These are phyloP conservation scores for Wallacemonas sp. DNA, from an alignment of 208 protist species.

Conservation along the genomic window DNA sequence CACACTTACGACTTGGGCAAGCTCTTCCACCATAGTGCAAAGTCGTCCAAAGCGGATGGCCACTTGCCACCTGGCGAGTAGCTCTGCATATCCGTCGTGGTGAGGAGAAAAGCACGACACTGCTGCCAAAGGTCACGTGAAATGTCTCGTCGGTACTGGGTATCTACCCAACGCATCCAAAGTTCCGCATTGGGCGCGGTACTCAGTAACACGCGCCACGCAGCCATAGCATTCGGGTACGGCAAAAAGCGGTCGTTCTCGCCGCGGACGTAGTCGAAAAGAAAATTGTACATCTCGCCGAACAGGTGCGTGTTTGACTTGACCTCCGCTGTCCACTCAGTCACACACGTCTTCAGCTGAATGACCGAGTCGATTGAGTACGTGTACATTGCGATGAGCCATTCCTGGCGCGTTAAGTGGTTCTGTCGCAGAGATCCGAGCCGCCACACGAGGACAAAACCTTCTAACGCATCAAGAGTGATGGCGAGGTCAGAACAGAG, in stretches of 20 bases:
- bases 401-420: constrained; percentile 63
- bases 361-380: constrained; percentile 43
- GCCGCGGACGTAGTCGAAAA: constrained; percentile 87
- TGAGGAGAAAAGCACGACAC: constrained; percentile 44
- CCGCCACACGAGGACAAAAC: constrained; percentile 75
- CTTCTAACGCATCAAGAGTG: constrained; percentile 39
- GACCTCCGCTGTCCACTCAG: constrained; percentile 60
- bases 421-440: constrained; percentile 46
- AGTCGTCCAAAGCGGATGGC: constrained; percentile 69
- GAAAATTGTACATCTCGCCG: constrained; percentile 71
- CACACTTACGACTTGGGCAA: not conserved
- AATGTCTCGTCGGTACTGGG: constrained; percentile 39
- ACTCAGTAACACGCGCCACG: constrained; percentile 71
- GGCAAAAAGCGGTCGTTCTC: constrained; percentile 71
- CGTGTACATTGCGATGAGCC: constrained; percentile 61
- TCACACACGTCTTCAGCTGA: constrained; percentile 41
- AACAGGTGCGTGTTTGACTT: constrained; percentile 23
- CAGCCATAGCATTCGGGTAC: constrained; percentile 30
- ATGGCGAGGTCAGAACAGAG: constrained; percentile 60
- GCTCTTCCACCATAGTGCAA: constrained; percentile 38
- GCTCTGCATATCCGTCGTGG: not conserved
- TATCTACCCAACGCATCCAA: constrained; percentile 58
- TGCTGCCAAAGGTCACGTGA: constrained; percentile 85
- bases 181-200: constrained; percentile 14
- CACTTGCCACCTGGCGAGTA: constrained; percentile 23